phyloP scores from a whole-genome alignment of 495 filamentous ascomycete species.

The Xylaria intraflava region DNA sequence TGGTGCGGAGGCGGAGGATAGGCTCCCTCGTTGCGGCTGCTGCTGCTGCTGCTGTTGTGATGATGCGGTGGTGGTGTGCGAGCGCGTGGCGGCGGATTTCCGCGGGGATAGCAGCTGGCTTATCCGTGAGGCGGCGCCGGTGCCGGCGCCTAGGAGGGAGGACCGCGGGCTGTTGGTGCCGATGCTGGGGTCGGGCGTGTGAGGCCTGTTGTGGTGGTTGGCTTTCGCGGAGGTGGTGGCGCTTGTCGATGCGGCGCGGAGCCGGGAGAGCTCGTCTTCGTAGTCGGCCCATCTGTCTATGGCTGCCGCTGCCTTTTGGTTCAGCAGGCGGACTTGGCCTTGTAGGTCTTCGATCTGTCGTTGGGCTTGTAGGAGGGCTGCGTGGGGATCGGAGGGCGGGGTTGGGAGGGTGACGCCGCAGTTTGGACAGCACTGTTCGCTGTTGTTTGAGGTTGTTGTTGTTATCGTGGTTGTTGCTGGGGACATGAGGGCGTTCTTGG shows the following conservation, averaged over 20 bases:
- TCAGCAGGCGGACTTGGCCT: conserved; percentile 67
- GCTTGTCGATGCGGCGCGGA: conserved; percentile 42
- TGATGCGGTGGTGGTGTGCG: conserved; percentile 12
- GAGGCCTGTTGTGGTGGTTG: conserved; percentile 11
- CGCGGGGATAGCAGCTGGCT: conserved; percentile 60
- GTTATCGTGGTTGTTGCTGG: conserved; percentile 9
- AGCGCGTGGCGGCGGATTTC: conserved; percentile 36
- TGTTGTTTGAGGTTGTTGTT: conserved; percentile 11
- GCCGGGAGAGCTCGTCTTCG: conserved; percentile 75
- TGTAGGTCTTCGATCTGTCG: conserved; percentile 73
- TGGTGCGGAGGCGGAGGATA: conserved; percentile 17
- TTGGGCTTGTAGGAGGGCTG: conserved; percentile 51
- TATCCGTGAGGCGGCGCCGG: conserved; percentile 46
- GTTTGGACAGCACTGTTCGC: conserved; percentile 22
- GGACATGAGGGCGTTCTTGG: conserved; percentile 10
- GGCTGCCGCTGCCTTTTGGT: conserved; percentile 67
- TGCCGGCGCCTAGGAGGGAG: conserved; percentile 32
- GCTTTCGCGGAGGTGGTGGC: conserved; percentile 25
- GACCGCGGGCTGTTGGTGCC: conserved; percentile 22
- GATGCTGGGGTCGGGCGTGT: conserved; percentile 15
- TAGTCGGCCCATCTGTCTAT: conserved; percentile 85
- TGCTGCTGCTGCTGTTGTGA: conserved; percentile 4
- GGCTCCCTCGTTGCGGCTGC: not conserved
- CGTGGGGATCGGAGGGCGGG: conserved; percentile 42
- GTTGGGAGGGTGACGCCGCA: conserved; percentile 24